phyloP scores from a whole-genome alignment of 129 eudicot species.

The Smallanthus sonchifolius region DNA sequence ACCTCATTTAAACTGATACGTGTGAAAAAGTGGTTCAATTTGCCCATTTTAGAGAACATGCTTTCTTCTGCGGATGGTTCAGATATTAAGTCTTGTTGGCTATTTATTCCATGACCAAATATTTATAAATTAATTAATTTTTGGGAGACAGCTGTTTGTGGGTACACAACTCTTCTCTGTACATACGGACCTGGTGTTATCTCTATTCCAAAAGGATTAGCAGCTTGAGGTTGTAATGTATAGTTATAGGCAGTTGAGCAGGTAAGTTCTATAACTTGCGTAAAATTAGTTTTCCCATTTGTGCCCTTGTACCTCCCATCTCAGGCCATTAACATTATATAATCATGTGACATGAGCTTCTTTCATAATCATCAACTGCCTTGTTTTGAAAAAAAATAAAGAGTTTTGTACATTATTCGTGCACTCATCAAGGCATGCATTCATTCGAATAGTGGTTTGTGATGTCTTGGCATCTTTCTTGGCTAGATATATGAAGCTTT shows the following conservation, averaged over 20 bases:
- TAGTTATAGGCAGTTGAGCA: neutral
- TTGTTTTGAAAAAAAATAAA: too few species aligned
- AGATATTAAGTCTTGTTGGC: neutral
- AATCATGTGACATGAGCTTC: neutral
- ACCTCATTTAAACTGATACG: too few species aligned
- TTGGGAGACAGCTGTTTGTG: conserved; percentile 64
- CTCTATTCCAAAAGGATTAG: conserved; percentile 95
- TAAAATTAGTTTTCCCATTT: neutral
- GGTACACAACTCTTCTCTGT: conserved; percentile 98
- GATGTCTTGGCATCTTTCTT: neutral
- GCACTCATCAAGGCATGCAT: too few species aligned
- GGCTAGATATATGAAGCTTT: neutral
- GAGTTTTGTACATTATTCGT: neutral
- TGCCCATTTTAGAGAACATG: neutral
- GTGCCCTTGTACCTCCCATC: neutral
- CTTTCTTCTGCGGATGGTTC: too few species aligned
- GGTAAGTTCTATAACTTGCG: neutral
- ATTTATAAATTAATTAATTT: neutral
- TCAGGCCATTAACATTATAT: neutral
- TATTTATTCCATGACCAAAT: neutral
- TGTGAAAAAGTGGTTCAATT: neutral
- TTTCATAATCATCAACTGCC: neutral
- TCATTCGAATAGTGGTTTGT: neutral
- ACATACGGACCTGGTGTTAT: conserved; percentile 92
- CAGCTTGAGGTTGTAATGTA: neutral